Base-by-base conservation (phyloP, 1,284 basidiomycete species). In the Sporisorium sorghi region DNA sequence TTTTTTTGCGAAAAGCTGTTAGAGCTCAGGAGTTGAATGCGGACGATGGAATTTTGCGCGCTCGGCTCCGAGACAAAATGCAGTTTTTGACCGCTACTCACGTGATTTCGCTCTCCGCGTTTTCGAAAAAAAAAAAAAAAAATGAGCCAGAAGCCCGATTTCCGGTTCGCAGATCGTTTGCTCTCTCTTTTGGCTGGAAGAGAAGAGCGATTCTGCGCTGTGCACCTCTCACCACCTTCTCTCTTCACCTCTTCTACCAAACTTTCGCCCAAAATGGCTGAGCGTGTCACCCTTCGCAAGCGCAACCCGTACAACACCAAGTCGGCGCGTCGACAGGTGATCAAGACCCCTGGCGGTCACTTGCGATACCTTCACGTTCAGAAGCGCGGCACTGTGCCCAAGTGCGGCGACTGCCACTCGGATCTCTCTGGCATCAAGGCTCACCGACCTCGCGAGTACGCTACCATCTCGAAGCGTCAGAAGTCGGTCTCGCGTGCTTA, bases 211-310 rank as follows among this genome's bases (percentile, higher is more conserved):
- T 8, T 24, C 24, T 26, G 2, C 17, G 44, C 5, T n/a, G n/a
- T n/a, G n/a, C n/a, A n/a, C n/a, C n/a, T n/a, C n/a, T n/a, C n/a
- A 44, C 28, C 44, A 28, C 26, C 28, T 42, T 46, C 14, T 44
- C 43, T 58, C 35, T 44, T 50, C 66, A 69, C 43, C 42, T 17
- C 21, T 37, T 23, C 39, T 51, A 19, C 19, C n/a, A n/a, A 5
- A 37, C 5, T 11, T 37, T 8, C 37, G 32, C 5, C 30, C 15
- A 53, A 82, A 76, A 97, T 98, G 95, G 94, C 93, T 87, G 93
- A 97, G 91, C 94, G 96, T 86, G 95, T 99, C 85, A 97, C 95
- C 83, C 93, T 99, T 88, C 93, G 97, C 88, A 99, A 96, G 88
- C 93, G 96, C 86, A 92, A 92, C 83, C 91, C 95, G 23, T 99